Conservation (phyloP, 805 yeast species). For the Geotrichum ghanense region DNA sequence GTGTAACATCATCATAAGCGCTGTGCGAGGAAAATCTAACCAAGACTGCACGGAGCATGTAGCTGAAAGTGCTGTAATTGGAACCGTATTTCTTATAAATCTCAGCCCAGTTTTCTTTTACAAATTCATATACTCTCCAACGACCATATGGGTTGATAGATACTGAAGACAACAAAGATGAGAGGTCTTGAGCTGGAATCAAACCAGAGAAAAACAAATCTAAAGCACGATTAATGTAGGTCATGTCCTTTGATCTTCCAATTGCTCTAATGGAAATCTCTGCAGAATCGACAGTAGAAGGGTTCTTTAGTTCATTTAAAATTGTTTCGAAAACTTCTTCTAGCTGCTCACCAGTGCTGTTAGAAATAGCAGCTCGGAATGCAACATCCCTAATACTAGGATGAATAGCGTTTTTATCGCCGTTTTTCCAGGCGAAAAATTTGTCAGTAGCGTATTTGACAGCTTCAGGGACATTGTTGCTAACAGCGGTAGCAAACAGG, state of each 20-base stretch:
- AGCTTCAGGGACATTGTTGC: slow-evolving; percentile 24
- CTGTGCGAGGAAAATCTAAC: slow-evolving; percentile 48
- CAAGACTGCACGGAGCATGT: slow-evolving; percentile 53
- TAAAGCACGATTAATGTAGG: slow-evolving; percentile 45
- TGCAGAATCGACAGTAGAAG: slow-evolving; percentile 55
- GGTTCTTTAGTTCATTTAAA: slow-evolving; percentile 38
- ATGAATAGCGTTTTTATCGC: slow-evolving; percentile 58
- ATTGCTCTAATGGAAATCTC: slow-evolving; percentile 56
- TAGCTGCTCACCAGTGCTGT: slow-evolving; percentile 47
- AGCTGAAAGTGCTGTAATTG: slow-evolving; percentile 66
- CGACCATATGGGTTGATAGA: slow-evolving; percentile 31
- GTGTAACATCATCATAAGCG: slow-evolving; percentile 41
- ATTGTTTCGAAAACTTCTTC: slow-evolving; percentile 42
- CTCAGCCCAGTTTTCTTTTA: slow-evolving; percentile 57
- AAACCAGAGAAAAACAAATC: slow-evolving; percentile 45
- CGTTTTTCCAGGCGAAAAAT: slow-evolving; percentile 44
- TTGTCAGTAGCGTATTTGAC: slow-evolving; percentile 26
- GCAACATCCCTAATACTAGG: slow-evolving; percentile 62
- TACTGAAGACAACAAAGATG: slow-evolving; percentile 69
- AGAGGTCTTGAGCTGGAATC: slow-evolving; percentile 57
- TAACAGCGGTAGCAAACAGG: slow-evolving; percentile 31
- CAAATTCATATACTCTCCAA: slow-evolving; percentile 52
- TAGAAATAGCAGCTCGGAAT: slow-evolving; percentile 49
- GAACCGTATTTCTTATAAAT: slow-evolving; percentile 64
- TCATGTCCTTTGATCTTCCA: slow-evolving; percentile 48